These are phyloP conservation scores for Canavalia gladiata DNA, from an alignment of 306 rosid genomes.

Conservation along the genomic window DNA sequence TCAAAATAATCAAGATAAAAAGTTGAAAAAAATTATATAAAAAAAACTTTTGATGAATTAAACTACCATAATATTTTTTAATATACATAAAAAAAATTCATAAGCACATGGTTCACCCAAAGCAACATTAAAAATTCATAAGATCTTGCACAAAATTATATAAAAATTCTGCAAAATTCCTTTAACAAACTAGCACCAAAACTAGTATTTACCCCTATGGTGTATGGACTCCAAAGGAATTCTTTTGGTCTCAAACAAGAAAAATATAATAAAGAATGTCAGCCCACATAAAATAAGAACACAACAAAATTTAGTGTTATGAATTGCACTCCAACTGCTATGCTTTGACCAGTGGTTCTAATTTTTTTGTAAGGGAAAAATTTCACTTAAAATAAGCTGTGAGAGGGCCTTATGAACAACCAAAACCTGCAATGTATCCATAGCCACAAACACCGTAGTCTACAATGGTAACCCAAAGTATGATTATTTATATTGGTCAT, in stretches of 20 bases:
- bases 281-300: slow-evolving; percentile 73
- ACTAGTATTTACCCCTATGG: slow-evolving; percentile 78
- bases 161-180: background rate
- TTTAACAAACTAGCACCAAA: slow-evolving; percentile 63
- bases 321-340: slow-evolving; percentile 60
- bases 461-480: slow-evolving; percentile 32
- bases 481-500: background rate
- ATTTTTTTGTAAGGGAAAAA: slow-evolving; percentile 66
- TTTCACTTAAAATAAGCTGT: slow-evolving; percentile 83
- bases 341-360: slow-evolving; percentile 73
- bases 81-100: no score
- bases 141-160: no score
- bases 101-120: no score
- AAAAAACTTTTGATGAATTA: no score
- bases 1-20: no score
- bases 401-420: slow-evolving; percentile 89
- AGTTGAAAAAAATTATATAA: no score
- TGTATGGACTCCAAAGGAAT: slow-evolving; percentile 65
- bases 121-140: no score
- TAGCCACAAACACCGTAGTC: slow-evolving; percentile 63
- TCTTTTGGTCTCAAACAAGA: slow-evolving; percentile 83
- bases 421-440: slow-evolving; percentile 69
- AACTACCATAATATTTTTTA: no score
- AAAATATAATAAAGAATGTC: slow-evolving; percentile 64
- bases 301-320: slow-evolving; percentile 64